Evolutionary conservation across 331 rosid species (phyloP), one percentile per base, ranked within the genome.

Genomic region (Acacia concinna): DNA sequence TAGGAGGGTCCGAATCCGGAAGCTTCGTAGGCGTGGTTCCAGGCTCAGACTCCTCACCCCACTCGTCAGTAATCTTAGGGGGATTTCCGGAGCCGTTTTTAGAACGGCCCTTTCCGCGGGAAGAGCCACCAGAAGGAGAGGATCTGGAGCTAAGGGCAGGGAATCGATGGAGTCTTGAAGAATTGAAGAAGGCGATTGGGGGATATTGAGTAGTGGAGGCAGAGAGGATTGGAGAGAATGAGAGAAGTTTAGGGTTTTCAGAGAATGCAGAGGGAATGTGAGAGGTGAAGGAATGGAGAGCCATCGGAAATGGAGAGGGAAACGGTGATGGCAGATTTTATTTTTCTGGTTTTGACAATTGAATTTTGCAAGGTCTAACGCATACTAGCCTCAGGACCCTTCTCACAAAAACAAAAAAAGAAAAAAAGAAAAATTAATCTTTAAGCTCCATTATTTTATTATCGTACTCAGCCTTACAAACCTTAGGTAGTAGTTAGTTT

Each of bases 1-100:
- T 85, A 9, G 97, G 91, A 35, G 99, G 96, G 78, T 90, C 99
- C 56, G 88, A 78, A 43, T 79, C 89, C 13, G 93, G 75, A 59
- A 86, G 62, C 78, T 84, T 91, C 43, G 88, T 23, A 41, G 46
- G 40, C 1, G 86, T 38, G 2, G 87, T 21, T 43, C 79, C 89
- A 15, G 92, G 43, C 13, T 89, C 92, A 34, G 85, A 75, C 4
- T 84, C 54, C 72, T 91, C 94, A 14, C 97, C 95, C 98, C 95
- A 89, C 74, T 94, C 97, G 56, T 91, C 90, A 34, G 96, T 47
- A 64, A 90, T 82, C 43, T 79, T 83, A 0, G 86, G 35, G 30
- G 60, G 77, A 40, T 76, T 38, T 21, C 9, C 69, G 27, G 85
- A 46, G 32, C 85, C 68, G 1, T 81, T 76, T 3, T 79, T 76